phyloP scores from a whole-genome alignment of 176 grass and related monocot species.

The Triticum monococcum region DNA sequence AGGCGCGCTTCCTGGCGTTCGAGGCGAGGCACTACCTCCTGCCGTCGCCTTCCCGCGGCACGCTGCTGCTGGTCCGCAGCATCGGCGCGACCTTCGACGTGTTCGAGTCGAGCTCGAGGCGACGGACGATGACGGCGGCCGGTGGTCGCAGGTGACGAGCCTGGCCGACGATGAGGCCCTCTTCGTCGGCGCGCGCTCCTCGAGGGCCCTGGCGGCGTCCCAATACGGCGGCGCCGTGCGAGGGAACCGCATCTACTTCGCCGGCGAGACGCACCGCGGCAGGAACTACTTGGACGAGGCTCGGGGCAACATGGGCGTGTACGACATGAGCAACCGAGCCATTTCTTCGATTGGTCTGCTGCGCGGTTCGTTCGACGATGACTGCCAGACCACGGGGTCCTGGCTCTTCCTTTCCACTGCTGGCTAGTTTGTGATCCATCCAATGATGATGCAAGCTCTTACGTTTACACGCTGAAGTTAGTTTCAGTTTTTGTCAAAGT shows the following conservation, averaged over 20 bases:
- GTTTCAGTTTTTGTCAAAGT: too few species aligned
- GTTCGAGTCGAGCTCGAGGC: neutral
- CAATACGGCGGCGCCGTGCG: neutral
- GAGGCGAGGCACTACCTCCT: neutral
- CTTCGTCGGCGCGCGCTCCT: neutral
- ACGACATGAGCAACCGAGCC: neutral
- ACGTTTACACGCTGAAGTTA: too few species aligned
- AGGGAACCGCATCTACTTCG: neutral
- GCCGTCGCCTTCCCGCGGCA: neutral
- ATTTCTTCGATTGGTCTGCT: neutral
- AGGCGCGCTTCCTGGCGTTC: neutral
- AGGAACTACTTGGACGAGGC: neutral
- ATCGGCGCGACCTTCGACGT: neutral
- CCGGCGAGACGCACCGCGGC: neutral
- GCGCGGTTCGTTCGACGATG: neutral
- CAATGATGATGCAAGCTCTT: too few species aligned
- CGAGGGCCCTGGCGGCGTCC: neutral
- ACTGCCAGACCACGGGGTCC: neutral
- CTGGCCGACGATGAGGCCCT: neutral
- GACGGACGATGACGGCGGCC: neutral
- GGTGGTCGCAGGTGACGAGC: conserved; percentile 11
- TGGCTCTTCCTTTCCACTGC: neutral
- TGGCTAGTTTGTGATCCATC: too few species aligned
- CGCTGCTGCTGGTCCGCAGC: conserved; percentile 10
- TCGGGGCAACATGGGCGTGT: neutral